Base-by-base conservation (phyloP, 2,329 filamentous ascomycete species). In the Juglanconis juglandina region DNA sequence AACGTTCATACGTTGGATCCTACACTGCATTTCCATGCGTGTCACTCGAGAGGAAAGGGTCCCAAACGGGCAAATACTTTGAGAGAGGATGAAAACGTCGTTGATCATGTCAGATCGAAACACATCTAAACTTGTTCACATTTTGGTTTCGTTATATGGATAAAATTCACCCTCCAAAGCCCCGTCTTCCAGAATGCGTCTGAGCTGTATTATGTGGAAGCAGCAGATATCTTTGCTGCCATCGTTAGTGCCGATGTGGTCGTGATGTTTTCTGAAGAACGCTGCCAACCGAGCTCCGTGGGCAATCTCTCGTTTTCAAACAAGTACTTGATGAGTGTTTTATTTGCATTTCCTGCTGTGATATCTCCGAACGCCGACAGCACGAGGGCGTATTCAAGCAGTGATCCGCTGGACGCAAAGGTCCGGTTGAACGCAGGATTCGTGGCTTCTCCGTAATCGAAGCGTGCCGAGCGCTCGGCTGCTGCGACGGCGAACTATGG, bases 231-330 rank as follows among this genome's bases (percentile, higher is more conserved):
- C n/a, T 17, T 5, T n/a, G 24, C 55, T 24, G 64, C 64, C 9
- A 59, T 62, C 2, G 30, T 35, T 11, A 42, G 50, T 24, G 63
- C 64, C 8, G 61, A 59, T 14, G 35, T 62, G 17, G 46, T 46
- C 13, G 56, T 49, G 33, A 53, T 51, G 4, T 58, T 54, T 6
- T 49, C 44, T 6, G 55, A 35, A 10, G 59, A 63, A 7, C 68
- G 67, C 13, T 69, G 69, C 39, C 70, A 72, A 6, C 70, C 65
- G 39, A 59, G 57, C 44, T 59, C 57, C 2, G 54, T 54, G 3
- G 57, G 57, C 17, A 59, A 41, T 17, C 57, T 53, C 3, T 59
- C 57, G 0, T 59, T 59, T 42, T 59, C 57, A 24, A 59, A 48
- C 33, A 59, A n/a, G 35, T 59, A 59, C 51, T 59, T 59, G 57